Percentiles rank a stretch among this genome's conserved stretches.
These are phyloP conservation scores for Corymbia maculata DNA, from an alignment of 345 rosid genomes.

Conservation along the genomic window DNA sequence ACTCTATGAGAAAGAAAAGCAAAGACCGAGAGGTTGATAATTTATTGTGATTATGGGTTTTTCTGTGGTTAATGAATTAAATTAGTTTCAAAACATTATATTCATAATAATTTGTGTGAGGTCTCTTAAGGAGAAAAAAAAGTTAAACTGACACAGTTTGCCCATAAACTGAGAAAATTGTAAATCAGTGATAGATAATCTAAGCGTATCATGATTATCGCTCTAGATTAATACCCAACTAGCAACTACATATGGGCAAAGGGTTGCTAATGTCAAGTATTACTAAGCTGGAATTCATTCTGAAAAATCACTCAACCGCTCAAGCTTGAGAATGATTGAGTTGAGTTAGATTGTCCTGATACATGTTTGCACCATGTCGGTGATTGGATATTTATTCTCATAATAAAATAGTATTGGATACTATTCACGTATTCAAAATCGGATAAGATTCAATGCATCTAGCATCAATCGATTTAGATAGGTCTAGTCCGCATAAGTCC, in stretches of 20 bases:
- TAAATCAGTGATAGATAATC: background rate
- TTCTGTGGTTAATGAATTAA: background rate
- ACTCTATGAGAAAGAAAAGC: background rate
- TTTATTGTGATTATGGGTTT: background rate
- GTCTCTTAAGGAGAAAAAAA: background rate
- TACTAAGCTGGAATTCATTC: background rate
- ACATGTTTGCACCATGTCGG: background rate
- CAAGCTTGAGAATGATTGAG: background rate
- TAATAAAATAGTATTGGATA: background rate
- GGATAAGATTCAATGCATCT: background rate
- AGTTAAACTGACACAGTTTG: background rate
- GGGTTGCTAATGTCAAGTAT: background rate
- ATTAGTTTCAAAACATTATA: background rate
- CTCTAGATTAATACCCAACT: background rate
- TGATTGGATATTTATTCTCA: background rate
- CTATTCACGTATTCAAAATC: background rate
- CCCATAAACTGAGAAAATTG: background rate
- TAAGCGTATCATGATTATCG: fast-evolving
- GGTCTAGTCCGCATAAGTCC: background rate
- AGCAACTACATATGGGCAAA: background rate
- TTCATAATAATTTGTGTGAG: background rate
- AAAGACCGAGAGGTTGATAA: background rate
- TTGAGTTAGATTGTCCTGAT: background rate
- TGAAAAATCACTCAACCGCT: background rate
- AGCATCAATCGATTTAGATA: background rate